phyloP scores from a whole-genome alignment of 257 asterid species.

The Fraxinus cuspidata region DNA sequence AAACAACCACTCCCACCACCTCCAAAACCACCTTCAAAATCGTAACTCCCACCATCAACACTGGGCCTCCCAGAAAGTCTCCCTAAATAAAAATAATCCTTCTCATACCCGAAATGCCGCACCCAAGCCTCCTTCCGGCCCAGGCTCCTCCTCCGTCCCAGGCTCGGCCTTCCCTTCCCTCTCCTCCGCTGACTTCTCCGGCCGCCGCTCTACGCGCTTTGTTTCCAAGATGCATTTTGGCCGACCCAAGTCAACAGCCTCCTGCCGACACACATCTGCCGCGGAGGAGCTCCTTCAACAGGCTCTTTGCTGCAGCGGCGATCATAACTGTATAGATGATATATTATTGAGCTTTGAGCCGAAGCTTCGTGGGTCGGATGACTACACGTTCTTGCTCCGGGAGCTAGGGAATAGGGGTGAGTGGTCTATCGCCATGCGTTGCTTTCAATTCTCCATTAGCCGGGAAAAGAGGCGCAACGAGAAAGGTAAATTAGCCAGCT shows the following conservation, averaged over 20 bases:
- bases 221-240: constrained; percentile 92
- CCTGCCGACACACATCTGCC: constrained; percentile 68
- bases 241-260: constrained; percentile 57
- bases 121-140: constrained; percentile 35
- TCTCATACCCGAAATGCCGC: constrained; percentile 34
- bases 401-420: constrained; percentile 91
- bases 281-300: constrained; percentile 69
- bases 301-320: constrained; percentile 41
- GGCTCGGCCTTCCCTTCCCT: constrained; percentile 43
- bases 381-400: constrained; percentile 66
- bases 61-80: constrained; percentile 54
- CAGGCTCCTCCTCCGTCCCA: constrained; percentile 28
- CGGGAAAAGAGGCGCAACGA: constrained; percentile 62
- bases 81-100: constrained; percentile 44
- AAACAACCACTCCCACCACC: constrained; percentile 52
- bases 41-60: constrained; percentile 36
- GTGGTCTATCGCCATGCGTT: constrained; percentile 60
- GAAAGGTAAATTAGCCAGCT: constrained; percentile 75
- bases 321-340: constrained; percentile 36
- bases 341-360: constrained; percentile 47
- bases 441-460: constrained; percentile 71
- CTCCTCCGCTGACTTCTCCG: constrained; percentile 69
- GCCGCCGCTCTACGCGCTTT: constrained; percentile 78
- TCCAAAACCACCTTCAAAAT: constrained; percentile 36
- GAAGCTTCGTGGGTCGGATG: constrained; percentile 67